Conservation (phyloP, 495 filamentous ascomycete species). For the Aspergillus sparsus region DNA sequence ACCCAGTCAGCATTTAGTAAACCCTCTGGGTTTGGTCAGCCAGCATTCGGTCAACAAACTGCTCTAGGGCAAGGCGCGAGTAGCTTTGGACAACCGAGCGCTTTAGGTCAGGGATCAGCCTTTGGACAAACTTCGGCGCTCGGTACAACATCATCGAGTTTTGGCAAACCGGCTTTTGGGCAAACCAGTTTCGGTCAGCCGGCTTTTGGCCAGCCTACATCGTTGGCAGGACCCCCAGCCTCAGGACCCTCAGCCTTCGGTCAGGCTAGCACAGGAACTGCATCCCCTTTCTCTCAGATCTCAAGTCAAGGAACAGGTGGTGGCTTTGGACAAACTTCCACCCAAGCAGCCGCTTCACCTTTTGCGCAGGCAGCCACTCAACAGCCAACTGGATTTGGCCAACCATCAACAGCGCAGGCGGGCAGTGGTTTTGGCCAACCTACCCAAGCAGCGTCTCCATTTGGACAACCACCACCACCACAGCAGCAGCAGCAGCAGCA, state of each 20-base stretch:
- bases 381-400: constrained; percentile 32
- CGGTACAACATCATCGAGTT: constrained; percentile 22
- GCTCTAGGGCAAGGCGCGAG: constrained; percentile 23
- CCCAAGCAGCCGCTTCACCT: constrained; percentile 27
- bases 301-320: constrained; percentile 23
- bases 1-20: constrained; percentile 34
- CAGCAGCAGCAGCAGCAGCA: constrained; percentile 20
- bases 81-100: constrained; percentile 38
- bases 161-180: constrained; percentile 41
- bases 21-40: constrained; percentile 37
- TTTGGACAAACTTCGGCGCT: constrained; percentile 37
- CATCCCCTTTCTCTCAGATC: constrained; percentile 42
- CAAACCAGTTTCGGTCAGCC: constrained; percentile 36
- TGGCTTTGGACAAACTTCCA: constrained; percentile 35
- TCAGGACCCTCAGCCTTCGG: constrained; percentile 35
- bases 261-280: constrained; percentile 21
- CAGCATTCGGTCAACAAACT: constrained; percentile 39
- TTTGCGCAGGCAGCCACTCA: constrained; percentile 35
- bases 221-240: constrained; percentile 28
- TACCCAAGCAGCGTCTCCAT: constrained; percentile 30
- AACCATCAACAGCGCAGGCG: constrained; percentile 25
- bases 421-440: constrained; percentile 39
- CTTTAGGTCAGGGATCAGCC: constrained; percentile 34
- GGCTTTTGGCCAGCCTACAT: constrained; percentile 33
- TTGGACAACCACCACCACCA: constrained; percentile 19